These are phyloP conservation scores for Scheffersomyces insectosa DNA, from an alignment of 1,139 yeast species.

Conservation along the genomic window DNA sequence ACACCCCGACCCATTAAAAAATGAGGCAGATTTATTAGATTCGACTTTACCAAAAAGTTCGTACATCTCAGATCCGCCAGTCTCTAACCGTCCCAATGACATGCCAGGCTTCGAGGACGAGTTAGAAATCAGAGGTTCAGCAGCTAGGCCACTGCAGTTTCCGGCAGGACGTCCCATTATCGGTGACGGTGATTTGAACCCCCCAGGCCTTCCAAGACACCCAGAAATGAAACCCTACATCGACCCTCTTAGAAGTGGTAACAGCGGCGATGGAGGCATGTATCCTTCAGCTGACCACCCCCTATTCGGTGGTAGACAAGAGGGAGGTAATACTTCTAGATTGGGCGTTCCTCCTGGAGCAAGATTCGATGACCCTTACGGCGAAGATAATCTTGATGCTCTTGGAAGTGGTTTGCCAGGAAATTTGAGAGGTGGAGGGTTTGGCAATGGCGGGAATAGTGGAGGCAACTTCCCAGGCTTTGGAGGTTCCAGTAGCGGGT, in stretches of 20 bases:
- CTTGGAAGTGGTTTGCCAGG: slow-evolving; percentile 54
- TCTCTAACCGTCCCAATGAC: slow-evolving; percentile 15
- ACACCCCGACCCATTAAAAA: slow-evolving; percentile 6
- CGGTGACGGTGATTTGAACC: slow-evolving; percentile 55
- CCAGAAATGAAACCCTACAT: slow-evolving; percentile 45
- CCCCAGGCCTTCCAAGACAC: slow-evolving; percentile 45
- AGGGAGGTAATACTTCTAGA: slow-evolving; percentile 23
- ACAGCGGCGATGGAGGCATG: slow-evolving; percentile 49
- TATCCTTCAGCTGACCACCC: slow-evolving; percentile 54
- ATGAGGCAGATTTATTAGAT: slow-evolving; percentile 8
- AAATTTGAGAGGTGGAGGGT: slow-evolving; percentile 27
- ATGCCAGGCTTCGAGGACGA: slow-evolving; percentile 33
- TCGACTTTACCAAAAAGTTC: neutral
- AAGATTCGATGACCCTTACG: slow-evolving; percentile 55
- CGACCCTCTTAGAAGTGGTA: slow-evolving; percentile 28
- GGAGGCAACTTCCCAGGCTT: slow-evolving; percentile 9
- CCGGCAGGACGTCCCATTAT: slow-evolving; percentile 28
- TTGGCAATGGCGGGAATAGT: slow-evolving; percentile 6
- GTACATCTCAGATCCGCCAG: neutral
- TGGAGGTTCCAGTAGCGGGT: slow-evolving; percentile 9
- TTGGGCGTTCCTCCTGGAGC: slow-evolving; percentile 52
- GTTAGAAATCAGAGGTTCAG: slow-evolving; percentile 18
- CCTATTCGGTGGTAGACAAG: slow-evolving; percentile 34
- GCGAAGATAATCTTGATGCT: slow-evolving; percentile 42
- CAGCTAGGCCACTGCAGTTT: slow-evolving; percentile 3